A percentile compares a stretch with the other conserved stretches of the same genome.
These are phyloP conservation scores for Bonia amplexicaulis DNA, from an alignment of 176 grass and related monocot species.

Conservation along the genomic window DNA sequence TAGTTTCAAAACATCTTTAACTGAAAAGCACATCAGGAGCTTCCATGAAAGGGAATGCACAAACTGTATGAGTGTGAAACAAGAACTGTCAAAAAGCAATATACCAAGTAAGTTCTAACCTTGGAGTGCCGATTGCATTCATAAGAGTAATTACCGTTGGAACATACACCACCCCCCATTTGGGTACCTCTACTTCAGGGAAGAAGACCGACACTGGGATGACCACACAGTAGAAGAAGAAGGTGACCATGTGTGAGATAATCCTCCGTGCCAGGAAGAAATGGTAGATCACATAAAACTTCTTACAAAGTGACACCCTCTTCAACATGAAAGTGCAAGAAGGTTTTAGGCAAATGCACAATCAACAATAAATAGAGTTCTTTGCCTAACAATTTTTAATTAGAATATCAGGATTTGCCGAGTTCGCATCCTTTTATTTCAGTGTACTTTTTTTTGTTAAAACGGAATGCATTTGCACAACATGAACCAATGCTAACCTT, in stretches of 20 bases:
- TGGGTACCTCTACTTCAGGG: not conserved
- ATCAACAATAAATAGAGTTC: not conserved
- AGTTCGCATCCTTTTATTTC: not conserved
- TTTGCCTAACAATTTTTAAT: not conserved
- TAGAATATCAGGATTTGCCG: constrained; percentile 2
- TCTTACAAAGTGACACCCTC: constrained; percentile 39
- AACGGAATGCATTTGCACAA: not conserved
- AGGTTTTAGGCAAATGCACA: not conserved
- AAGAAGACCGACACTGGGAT: not conserved
- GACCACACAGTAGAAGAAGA: constrained; percentile 12
- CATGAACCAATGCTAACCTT: not conserved
- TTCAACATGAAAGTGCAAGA: not conserved
- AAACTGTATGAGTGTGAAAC: not conserved
- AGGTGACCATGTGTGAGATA: constrained; percentile 37
- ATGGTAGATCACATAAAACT: constrained; percentile 46
- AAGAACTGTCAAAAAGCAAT: not conserved
- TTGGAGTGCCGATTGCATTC: constrained; percentile 34
- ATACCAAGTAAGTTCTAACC: not conserved
- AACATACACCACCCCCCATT: not conserved
- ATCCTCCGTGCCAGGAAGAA: constrained; percentile 43
- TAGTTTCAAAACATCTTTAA: not conserved
- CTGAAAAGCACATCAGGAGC: not conserved
- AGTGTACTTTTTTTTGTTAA: not conserved
- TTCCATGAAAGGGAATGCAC: not conserved
- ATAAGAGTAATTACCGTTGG: constrained; percentile 26